Conservation (phyloP, 208 protist genomes). For the Hexamita inflata region DNA sequence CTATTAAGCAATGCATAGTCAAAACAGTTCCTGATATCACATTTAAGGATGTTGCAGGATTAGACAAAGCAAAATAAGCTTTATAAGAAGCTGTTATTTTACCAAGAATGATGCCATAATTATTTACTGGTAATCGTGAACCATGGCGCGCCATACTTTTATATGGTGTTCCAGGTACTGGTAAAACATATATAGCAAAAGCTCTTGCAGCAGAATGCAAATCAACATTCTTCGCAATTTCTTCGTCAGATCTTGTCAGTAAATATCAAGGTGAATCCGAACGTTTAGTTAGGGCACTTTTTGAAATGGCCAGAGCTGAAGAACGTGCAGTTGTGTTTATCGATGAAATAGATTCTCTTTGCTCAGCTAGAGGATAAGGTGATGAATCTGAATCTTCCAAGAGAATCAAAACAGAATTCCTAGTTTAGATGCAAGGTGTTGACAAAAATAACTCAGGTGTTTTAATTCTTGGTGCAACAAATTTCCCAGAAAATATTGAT, state of each 20-base stretch:
- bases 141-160: conserved; percentile 72
- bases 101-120: conserved; percentile 74
- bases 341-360: conserved; percentile 95
- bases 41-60: conserved; percentile 77
- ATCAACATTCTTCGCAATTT: conserved; percentile 56
- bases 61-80: conserved; percentile 72
- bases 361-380: conserved; percentile 60
- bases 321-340: conserved; percentile 95
- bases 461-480: conserved; percentile 62
- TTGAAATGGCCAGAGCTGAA: conserved; percentile 76
- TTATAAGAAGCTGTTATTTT: conserved; percentile 88
- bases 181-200: conserved; percentile 65
- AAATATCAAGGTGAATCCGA: conserved; percentile 89
- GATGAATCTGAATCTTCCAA: conserved; percentile 73
- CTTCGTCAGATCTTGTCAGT: conserved; percentile 49
- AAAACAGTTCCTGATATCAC: conserved; percentile 73
- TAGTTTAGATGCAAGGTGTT: conserved; percentile 79
- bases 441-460: conserved; percentile 42
- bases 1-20: conserved; percentile 62
- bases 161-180: conserved; percentile 65
- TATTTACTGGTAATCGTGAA: conserved; percentile 72
- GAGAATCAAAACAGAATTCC: conserved; percentile 92
- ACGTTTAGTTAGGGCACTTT: conserved; percentile 78
- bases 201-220: conserved; percentile 68
- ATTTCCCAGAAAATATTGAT: conserved; percentile 64